phyloP scores from a whole-genome alignment of 2,329 filamentous ascomycete genomes.

The Penicillium aurantiogriseum region DNA sequence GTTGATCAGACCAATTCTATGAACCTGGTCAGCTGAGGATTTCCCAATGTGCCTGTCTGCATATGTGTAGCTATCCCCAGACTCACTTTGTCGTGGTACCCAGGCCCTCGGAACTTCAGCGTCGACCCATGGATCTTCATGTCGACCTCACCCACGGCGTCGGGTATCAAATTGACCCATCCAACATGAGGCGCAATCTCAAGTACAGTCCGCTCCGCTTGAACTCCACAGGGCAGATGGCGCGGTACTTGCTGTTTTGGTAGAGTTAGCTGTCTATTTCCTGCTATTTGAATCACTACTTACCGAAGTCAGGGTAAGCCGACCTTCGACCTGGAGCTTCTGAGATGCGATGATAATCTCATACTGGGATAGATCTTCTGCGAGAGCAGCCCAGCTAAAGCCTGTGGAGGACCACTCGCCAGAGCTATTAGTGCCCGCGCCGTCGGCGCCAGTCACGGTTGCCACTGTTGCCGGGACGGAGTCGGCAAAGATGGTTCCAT shows the following conservation, averaged over 20 bases:
- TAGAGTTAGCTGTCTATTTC: background rate
- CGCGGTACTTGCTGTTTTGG: background rate
- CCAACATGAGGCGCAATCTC: constrained; percentile 35
- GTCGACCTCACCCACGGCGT: constrained; percentile 33
- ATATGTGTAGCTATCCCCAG: no score
- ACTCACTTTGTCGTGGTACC: constrained; percentile 48
- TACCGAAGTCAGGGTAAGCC: constrained; percentile 13
- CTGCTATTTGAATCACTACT: background rate
- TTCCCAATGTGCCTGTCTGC: background rate
- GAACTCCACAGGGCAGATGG: constrained; percentile 21
- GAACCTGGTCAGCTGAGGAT: background rate
- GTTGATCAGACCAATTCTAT: constrained; percentile 46
- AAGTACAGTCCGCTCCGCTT: constrained; percentile 2
- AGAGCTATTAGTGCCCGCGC: background rate
- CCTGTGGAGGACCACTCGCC: constrained; percentile 14
- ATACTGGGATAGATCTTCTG: constrained; percentile 11
- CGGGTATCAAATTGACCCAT: constrained; percentile 41
- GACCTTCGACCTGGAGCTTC: constrained; percentile 15
- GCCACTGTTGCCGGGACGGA: constrained; percentile 19
- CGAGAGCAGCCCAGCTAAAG: constrained; percentile 12
- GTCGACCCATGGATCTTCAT: constrained; percentile 30
- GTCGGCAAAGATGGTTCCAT: constrained; percentile 21
- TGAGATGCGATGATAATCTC: constrained; percentile 13
- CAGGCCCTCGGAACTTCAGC: constrained; percentile 39
- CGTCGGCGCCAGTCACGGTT: constrained; percentile 3